Percentiles rank a stretch among this genome's conserved stretches.
These are phyloP conservation scores for Didymella keratinophila DNA, from an alignment of 2,329 filamentous ascomycete genomes.

Conservation along the genomic window DNA sequence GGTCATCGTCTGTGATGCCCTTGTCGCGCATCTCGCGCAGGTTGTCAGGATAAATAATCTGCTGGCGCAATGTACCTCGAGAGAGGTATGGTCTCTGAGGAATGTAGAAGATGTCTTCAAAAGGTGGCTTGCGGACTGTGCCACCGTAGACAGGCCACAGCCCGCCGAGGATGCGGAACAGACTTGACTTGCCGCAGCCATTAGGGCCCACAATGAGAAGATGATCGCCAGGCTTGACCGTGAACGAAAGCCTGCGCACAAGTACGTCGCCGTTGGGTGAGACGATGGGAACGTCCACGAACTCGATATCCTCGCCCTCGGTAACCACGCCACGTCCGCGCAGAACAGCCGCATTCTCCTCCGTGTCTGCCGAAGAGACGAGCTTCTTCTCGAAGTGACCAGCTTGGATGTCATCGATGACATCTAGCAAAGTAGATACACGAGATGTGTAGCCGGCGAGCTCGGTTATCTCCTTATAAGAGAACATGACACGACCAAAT, in stretches of 20 bases:
- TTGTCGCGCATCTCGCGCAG: constrained; percentile 86
- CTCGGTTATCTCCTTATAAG: constrained; percentile 86
- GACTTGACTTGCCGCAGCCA: constrained; percentile 93
- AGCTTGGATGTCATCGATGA: constrained; percentile 90
- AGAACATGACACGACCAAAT: constrained; percentile 57
- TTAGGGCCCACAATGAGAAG: constrained; percentile 95
- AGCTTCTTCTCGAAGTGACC: constrained; percentile 97
- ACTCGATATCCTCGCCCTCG: constrained; percentile 84
- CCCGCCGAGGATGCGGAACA: constrained; percentile 95
- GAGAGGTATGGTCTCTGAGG: constrained; percentile 94
- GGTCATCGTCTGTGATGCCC: constrained; percentile 80
- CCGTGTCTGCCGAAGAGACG: constrained; percentile 84
- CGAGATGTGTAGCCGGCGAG: constrained; percentile 93
- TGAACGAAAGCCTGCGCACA: constrained; percentile 84
- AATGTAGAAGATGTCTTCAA: constrained; percentile 96
- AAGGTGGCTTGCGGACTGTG: constrained; percentile 87
- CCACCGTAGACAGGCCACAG: constrained; percentile 98
- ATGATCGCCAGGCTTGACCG: constrained; percentile 85
- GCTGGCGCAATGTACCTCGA: constrained; percentile 89
- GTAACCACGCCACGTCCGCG: constrained; percentile 80
- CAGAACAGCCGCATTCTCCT: constrained; percentile 83
- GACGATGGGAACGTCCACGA: constrained; percentile 90
- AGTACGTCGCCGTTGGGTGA: constrained; percentile 96
- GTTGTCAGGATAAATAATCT: constrained; percentile 95
- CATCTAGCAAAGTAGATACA: constrained; percentile 86